Evolutionary conservation across 2,329 filamentous ascomycete genomes (phyloP), one percentile per base, ranked within the genome.

Genomic region (Trichoderma harzianum): DNA sequence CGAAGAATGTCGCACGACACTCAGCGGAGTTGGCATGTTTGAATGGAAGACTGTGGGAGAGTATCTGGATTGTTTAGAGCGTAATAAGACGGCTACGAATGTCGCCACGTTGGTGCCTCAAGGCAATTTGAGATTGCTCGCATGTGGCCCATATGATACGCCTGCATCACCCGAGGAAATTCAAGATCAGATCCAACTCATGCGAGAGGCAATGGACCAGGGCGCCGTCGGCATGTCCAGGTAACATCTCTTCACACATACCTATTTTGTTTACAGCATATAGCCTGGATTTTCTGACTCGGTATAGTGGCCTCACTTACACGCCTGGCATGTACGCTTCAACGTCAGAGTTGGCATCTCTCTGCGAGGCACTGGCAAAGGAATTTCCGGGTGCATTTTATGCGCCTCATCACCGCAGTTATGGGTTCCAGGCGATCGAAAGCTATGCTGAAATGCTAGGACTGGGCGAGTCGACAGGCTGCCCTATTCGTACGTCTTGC

Each of bases 311-410:
- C 34, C 70, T 77, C 26, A 77, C 76, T 14, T 77, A 77, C 12
- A 77, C 76, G 6, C 76, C 76, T 10, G 76, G 76, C 68, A 77
- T 77, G 76, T 77, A 77, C 53, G 76, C 76, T n/a, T 77, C 76
- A 18, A 77, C 73, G 5, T 76, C 75, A 3, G 76, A 77, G 60
- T 72, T 77, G 5, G 76, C 72, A 0, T 61, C 73, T 10, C 75
- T 77, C 14, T 77, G 76, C 69, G 72, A 73, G 36, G 70, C 69
- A 18, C 70, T 77, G 14, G 73, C 74, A 3, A 72, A 72, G 26
- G 75, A 76, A 7, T 77, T 70, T 53, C 75, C 76, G 0, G 76
- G 76, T 28, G 72, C 75, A 5, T 77, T 73, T 51, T 77, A 77
- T 18, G 75, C 76, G 3, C 76, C 76, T 5, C 76, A 77, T 47